phyloP scores from a whole-genome alignment of 306 rosid species.

The Trifolium repens region DNA sequence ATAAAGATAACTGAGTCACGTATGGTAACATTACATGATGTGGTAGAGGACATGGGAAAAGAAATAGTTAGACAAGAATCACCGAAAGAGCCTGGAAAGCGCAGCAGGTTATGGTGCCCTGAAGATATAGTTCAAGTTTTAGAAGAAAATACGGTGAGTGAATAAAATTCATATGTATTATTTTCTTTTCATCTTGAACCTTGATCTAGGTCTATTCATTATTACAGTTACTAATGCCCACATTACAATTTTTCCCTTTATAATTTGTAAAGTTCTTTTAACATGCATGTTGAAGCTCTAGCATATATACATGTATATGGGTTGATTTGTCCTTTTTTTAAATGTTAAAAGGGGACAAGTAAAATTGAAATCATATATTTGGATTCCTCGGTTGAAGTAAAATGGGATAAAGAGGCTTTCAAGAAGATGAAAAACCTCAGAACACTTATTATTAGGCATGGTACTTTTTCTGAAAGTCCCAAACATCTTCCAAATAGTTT shows the following conservation, averaged over 20 bases:
- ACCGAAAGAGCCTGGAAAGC: neutral
- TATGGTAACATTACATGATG: constrained; percentile 8
- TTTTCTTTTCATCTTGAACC: neutral
- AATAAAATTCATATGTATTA: neutral
- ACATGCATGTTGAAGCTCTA: neutral
- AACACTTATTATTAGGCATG: neutral
- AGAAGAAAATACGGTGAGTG: constrained; percentile 19
- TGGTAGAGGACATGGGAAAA: constrained; percentile 21
- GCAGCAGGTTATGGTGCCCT: neutral
- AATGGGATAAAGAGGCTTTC: neutral
- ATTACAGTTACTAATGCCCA: neutral
- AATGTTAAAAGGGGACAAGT: neutral
- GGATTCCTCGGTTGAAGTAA: neutral
- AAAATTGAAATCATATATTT: neutral
- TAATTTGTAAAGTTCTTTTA: neutral
- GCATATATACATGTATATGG: neutral
- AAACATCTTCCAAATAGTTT: neutral
- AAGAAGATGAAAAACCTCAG: neutral
- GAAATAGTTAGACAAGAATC: constrained; percentile 14
- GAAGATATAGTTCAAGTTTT: neutral
- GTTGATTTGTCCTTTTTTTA: neutral
- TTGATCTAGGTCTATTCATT: neutral
- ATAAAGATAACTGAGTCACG: neutral
- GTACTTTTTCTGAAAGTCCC: neutral
- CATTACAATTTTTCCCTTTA: neutral